Evolutionary conservation across 495 filamentous ascomycete genomes (phyloP), one percentile per base, ranked within the genome.

Genomic region (Bathelium albidoporum): DNA sequence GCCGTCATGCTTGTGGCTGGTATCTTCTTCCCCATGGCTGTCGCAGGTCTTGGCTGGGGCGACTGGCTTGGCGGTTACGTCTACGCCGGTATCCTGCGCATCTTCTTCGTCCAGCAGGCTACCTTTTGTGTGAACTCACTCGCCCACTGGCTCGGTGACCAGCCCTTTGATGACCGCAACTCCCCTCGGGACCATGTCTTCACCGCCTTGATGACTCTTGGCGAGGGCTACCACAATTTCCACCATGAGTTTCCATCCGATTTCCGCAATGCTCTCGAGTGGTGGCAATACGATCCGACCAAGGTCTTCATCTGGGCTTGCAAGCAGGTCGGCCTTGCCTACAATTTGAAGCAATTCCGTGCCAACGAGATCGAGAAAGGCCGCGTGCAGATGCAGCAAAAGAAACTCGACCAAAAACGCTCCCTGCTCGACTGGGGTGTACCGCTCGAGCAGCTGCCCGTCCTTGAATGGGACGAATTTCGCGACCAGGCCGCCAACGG

Each of bases 121-220:
- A 98, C 94, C 68, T 98, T 98, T 86, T 98, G 94, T 69, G 92
- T 98, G 83, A 98, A 98, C 85, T 96, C 91, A 59, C 81, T 98
- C 63, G 94, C 94, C 64, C 94, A 98, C 80, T 98, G 93, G 93
- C 89, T 98, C 72, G 94, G 94, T 66, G 94, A 98, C 73, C 94
- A 98, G 79, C 94, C 94, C 60, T 98, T 98, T 76, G 94, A 98
- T 66, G 94, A 98, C 84, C 91, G 92, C 76, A 97, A 98, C 85
- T 94, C 89, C 62, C 94, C 94, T 66, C 89, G 94, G 72, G 94
- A 98, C 73, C 94, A 97, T 76, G 84, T 96, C 72, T 87, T 98
- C 76, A 98, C 94, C 52, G 94, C 94, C 58, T 78, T 98, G 14
- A 89, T 95, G 62, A 98, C 94, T 55, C 90, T 98, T 32, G 94